Evolutionary conservation across 2,329 filamentous ascomycete genomes (phyloP).

Genomic region (Fusarium sp.): DNA sequence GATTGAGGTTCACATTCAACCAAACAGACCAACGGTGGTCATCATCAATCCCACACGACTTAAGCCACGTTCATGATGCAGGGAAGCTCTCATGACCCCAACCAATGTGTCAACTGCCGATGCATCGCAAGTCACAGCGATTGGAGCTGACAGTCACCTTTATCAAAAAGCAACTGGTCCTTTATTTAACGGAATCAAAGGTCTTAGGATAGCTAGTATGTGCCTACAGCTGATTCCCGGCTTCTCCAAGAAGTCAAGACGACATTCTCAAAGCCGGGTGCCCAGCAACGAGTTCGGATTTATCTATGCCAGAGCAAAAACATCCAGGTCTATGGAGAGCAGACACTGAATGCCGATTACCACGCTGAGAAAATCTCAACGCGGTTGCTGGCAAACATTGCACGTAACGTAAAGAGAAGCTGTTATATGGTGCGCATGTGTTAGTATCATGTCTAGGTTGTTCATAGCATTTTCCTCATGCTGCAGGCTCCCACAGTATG

Average conservation of each 20-base stretch:
- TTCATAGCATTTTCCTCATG: constrained; percentile 9
- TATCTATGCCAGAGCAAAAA: constrained; percentile 70
- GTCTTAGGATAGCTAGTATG: constrained; percentile 51
- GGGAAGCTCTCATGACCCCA: constrained; percentile 12
- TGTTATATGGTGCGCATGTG: background rate
- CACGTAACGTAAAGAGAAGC: background rate
- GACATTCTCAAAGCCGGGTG: constrained; percentile 67
- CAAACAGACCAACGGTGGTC: constrained; percentile 6
- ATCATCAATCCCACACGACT: constrained; percentile 33
- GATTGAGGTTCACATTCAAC: background rate
- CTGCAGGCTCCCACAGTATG: background rate
- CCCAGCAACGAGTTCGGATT: constrained; percentile 66
- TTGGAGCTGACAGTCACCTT: constrained; percentile 1
- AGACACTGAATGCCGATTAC: constrained; percentile 65
- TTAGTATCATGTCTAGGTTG: constrained; percentile 24
- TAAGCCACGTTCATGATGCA: constrained; percentile 29
- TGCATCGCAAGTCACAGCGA: background rate
- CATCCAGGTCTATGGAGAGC: constrained; percentile 62
- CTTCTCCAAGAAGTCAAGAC: constrained; percentile 67
- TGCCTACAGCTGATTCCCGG: constrained; percentile 72
- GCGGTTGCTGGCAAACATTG: constrained; percentile 53
- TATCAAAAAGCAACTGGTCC: constrained; percentile 7
- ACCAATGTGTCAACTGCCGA: constrained; percentile 36
- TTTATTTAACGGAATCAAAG: background rate
- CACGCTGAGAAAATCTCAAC: constrained; percentile 51